Percentiles rank a stretch among this genome's conserved stretches.
These are phyloP conservation scores for Hemerocallis citrina DNA, from an alignment of 106 monocot species.

Conservation along the genomic window DNA sequence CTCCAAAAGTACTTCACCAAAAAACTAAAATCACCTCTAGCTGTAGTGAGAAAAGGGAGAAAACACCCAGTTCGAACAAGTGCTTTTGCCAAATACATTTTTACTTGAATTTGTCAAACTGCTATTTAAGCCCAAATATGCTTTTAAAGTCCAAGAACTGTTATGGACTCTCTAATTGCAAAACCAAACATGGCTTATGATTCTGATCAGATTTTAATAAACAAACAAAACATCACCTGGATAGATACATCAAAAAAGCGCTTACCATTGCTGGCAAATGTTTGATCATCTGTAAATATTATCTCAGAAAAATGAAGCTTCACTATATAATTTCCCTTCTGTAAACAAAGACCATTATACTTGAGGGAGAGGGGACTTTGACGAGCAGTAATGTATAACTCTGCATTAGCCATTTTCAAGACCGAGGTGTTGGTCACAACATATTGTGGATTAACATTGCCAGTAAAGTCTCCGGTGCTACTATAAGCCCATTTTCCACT, in stretches of 20 bases:
- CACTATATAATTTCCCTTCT: slow-evolving; percentile 36
- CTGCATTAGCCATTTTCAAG: slow-evolving; percentile 17
- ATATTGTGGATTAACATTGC: background rate
- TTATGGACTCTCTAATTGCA: too few species aligned
- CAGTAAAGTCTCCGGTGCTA: slow-evolving; percentile 32
- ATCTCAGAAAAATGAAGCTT: slow-evolving; percentile 53
- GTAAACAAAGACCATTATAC: slow-evolving; percentile 50
- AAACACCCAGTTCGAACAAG: too few species aligned
- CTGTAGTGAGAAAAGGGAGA: too few species aligned
- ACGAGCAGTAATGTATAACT: slow-evolving; percentile 32
- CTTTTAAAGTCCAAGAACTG: too few species aligned
- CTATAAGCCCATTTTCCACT: slow-evolving; percentile 48
- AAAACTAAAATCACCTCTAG: too few species aligned
- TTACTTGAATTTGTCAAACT: too few species aligned
- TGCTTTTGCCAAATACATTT: too few species aligned
- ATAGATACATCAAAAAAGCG: slow-evolving; percentile 53
- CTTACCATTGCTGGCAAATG: slow-evolving; percentile 25
- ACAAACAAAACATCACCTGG: slow-evolving; percentile 29
- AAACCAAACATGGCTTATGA: too few species aligned
- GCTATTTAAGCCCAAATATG: too few species aligned
- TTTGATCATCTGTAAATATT: slow-evolving; percentile 26
- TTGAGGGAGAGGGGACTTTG: slow-evolving; percentile 36
- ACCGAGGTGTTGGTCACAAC: slow-evolving; percentile 14
- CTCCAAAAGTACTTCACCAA: too few species aligned
- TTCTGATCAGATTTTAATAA: background rate